Conservation (phyloP, 257 asterid species). For the Solanum commersonii region DNA sequence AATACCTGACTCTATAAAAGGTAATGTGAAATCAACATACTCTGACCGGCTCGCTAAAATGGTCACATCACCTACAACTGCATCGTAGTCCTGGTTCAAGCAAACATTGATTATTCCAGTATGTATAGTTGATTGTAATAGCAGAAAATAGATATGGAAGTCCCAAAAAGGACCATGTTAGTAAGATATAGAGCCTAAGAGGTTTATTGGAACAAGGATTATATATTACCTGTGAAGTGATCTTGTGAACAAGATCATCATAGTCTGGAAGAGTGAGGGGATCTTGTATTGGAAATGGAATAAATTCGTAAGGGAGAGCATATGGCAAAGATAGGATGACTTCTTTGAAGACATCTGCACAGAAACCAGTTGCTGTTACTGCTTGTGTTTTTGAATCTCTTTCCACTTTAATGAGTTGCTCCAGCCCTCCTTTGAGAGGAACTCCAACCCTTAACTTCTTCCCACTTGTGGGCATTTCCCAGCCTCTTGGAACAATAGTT, state of each 20-base stretch:
- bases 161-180: neutral
- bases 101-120: neutral
- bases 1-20: conserved; percentile 32
- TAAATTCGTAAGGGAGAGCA: conserved; percentile 15
- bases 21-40: conserved; percentile 36
- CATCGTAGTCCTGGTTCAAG: conserved; percentile 25
- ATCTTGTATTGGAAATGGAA: conserved; percentile 1
- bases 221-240: conserved; percentile 13
- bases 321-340: conserved; percentile 16
- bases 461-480: too few relatives aligned
- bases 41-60: conserved; percentile 24
- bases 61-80: conserved; percentile 43
- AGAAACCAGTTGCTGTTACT: conserved; percentile 15
- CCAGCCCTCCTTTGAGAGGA: too few relatives aligned
- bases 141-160: neutral
- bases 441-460: too few relatives aligned
- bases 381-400: conserved; percentile 8
- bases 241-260: conserved; percentile 17
- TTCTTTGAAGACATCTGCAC: conserved; percentile 24
- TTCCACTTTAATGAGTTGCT: conserved; percentile 18
- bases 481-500: too few relatives aligned
- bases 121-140: neutral
- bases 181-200: neutral
- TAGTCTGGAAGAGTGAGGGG: conserved; percentile 11
- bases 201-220: neutral